Evolutionary conservation across 345 rosid species (phyloP).

Genomic region (Lepidium didymum): DNA sequence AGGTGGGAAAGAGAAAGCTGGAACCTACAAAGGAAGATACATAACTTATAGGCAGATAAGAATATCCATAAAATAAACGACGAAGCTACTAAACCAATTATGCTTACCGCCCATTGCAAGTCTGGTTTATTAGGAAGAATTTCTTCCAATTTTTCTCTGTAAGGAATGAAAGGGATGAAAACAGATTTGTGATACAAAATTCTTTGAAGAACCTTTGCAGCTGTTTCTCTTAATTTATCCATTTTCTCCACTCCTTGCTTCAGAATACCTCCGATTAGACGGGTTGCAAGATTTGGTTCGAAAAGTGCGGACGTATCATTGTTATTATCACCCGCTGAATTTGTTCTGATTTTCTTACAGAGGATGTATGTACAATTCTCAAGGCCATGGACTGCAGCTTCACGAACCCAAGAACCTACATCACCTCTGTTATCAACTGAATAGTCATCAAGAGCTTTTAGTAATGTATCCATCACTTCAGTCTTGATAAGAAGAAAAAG

Average conservation of each 20-base stretch:
- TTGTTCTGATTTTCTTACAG: slow-evolving; percentile 33
- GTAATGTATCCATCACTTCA: slow-evolving; percentile 73
- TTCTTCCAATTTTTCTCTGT: slow-evolving; percentile 65
- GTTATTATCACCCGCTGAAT: slow-evolving; percentile 11
- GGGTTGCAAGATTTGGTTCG: slow-evolving; percentile 56
- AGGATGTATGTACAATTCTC: slow-evolving; percentile 78
- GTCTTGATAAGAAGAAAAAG: slow-evolving; percentile 58
- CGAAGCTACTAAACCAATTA: background rate
- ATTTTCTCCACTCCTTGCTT: slow-evolving; percentile 96
- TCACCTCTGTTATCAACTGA: slow-evolving; percentile 95
- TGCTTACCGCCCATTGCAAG: slow-evolving; percentile 74
- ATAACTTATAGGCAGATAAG: background rate
- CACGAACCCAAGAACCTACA: slow-evolving; percentile 99
- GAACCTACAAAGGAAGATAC: slow-evolving; percentile 43
- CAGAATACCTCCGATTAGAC: slow-evolving; percentile 48
- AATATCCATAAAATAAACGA: background rate
- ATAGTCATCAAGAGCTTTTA: slow-evolving; percentile 87
- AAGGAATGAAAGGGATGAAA: slow-evolving; percentile 56
- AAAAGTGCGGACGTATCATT: slow-evolving; percentile 27
- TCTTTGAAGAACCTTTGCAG: slow-evolving; percentile 74
- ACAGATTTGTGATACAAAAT: slow-evolving; percentile 50
- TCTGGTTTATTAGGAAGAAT: slow-evolving; percentile 45
- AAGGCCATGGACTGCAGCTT: slow-evolving; percentile 91
- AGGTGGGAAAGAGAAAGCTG: slow-evolving; percentile 75
- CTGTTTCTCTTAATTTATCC: slow-evolving; percentile 89